Base-by-base conservation (phyloP, 2,329 filamentous ascomycete genomes). In the Ceratocystis variospora region DNA sequence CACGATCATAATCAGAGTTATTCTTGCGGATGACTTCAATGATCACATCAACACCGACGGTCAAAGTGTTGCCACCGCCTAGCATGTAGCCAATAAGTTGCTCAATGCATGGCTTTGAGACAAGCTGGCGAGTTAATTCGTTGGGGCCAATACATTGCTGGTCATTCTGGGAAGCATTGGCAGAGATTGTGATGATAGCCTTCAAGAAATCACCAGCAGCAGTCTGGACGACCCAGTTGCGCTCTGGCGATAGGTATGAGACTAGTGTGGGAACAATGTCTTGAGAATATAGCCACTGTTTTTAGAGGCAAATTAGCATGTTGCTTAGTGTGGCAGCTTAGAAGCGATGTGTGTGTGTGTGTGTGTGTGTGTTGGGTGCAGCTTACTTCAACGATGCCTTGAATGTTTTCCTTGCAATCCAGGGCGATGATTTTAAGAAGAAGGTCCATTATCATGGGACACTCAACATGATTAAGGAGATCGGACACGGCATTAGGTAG, bases 1-100 rank as follows among this genome's bases (percentile, higher is more conserved):
- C 94, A 0, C 94, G 87, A 71, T 99, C 94, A 74, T 99, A 99
- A 76, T 99, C 94, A 0, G 94, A 97, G 75, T 99, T 99, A 77
- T 99, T 99, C 78, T 99, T 99, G 68, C 94, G 85, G 74, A 99
- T 99, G 59, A 99, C 94, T 76, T 99, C 94, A 70, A 99, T 99
- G 44, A 99, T 84, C 72, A 97, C 96, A 22, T 94, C 94, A 10
- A 99, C 94, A 62, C 94, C 94, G 17, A 97, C 95, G 0, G 93
- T 97, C 67, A 99, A 77, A 5, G 94, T 88, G 72, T 99, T 97
- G 31, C 94, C 94, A 48, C 94, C 94, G 63, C 87, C 83, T 15
- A 97, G 83, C 94, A 99, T 99, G 72, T 93, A 90, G 15, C 83
- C 79, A 68, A 97, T 90, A n/a, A 99, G 82, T 68, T 85, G 85